Percentiles rank a stretch among this genome's conserved stretches.
Conservation (phyloP, 345 rosid species). For the Mangifera indica region DNA sequence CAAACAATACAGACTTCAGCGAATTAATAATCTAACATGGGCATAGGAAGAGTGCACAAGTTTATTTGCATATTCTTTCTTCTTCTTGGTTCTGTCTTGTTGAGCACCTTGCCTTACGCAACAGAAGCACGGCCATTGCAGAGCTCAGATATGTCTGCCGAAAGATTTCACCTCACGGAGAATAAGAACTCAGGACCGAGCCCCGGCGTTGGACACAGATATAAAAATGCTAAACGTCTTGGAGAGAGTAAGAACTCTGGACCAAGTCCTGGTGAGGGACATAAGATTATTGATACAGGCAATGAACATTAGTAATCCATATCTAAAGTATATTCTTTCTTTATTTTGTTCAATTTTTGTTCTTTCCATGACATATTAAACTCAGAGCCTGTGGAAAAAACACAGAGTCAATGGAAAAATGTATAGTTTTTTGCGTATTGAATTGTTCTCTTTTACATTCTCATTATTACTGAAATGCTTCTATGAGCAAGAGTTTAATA, state of each 20-base stretch:
- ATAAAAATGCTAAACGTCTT: background rate
- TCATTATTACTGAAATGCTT: too few species aligned
- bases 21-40: conserved; percentile 12
- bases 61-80: conserved; percentile 5
- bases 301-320: conserved; percentile 16
- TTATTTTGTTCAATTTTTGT: background rate
- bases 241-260: conserved; percentile 30
- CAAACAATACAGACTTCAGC: background rate
- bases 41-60: background rate
- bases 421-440: background rate
- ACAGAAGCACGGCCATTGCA: conserved; percentile 27
- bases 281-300: conserved; percentile 9
- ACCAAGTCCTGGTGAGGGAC: conserved; percentile 50
- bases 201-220: conserved; percentile 34
- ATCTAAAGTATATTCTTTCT: background rate
- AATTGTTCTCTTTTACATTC: background rate
- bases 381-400: too few species aligned
- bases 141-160: conserved; percentile 8
- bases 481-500: too few species aligned
- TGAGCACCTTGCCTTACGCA: conserved; percentile 1
- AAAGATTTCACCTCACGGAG: conserved; percentile 6
- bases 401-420: background rate
- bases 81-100: conserved; percentile 25
- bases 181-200: conserved; percentile 43
- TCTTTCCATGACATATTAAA: too few species aligned